A percentile compares a stretch with the other conserved stretches of the same genome.
These are phyloP conservation scores for Pyrenopolyporus hunteri DNA, from an alignment of 495 filamentous ascomycete genomes.

Conservation along the genomic window DNA sequence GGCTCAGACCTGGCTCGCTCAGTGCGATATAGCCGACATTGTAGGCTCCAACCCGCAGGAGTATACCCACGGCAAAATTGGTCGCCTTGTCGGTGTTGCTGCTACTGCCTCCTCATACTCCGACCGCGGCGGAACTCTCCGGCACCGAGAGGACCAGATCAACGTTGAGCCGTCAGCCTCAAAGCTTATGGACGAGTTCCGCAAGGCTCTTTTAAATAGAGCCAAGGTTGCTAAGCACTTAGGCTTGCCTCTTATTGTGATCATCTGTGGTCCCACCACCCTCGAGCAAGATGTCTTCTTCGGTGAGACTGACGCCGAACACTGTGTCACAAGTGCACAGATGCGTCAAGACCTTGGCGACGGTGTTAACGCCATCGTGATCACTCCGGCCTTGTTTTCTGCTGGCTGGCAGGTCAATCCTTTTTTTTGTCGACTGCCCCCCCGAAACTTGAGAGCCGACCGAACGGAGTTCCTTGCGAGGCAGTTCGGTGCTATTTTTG, in stretches of 20 bases:
- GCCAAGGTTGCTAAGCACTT: constrained; percentile 19
- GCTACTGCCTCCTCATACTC: constrained; percentile 3
- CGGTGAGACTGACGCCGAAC: background rate
- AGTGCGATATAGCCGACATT: constrained; percentile 29
- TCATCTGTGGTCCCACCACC: constrained; percentile 44
- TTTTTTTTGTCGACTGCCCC: constrained; percentile 12
- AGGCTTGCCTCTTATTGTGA: constrained; percentile 36
- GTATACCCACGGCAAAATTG: constrained; percentile 24
- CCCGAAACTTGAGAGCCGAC: constrained; percentile 1
- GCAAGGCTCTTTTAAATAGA: constrained; percentile 22
- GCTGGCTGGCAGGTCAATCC: constrained; percentile 39
- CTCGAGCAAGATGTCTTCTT: constrained; percentile 49
- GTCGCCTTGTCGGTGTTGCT: constrained; percentile 10
- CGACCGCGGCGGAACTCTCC: background rate
- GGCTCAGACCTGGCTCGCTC: constrained; percentile 44
- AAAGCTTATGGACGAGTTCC: constrained; percentile 24
- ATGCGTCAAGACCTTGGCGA: constrained; percentile 37
- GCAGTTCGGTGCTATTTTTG: constrained; percentile 38
- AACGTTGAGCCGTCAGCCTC: constrained; percentile 26
- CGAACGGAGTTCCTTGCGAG: constrained; percentile 33
- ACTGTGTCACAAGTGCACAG: constrained; percentile 21
- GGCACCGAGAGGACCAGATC: constrained; percentile 27
- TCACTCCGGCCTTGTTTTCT: constrained; percentile 40
- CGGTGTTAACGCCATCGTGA: constrained; percentile 24
- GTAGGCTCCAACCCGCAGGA: constrained; percentile 9